Conservation (phyloP, 2,329 filamentous ascomycete genomes). For the Diaporthe sp. region DNA sequence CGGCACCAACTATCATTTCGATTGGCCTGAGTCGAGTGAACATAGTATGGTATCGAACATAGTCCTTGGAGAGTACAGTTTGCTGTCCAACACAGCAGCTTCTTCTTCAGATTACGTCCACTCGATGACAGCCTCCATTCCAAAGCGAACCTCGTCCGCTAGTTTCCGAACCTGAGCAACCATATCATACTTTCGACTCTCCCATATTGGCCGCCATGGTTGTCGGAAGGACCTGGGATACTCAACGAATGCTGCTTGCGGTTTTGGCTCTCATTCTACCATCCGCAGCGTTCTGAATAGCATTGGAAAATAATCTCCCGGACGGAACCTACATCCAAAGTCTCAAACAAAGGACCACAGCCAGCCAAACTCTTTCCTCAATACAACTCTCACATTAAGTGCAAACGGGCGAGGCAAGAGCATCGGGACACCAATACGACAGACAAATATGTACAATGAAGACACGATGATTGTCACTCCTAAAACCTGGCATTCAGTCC, state of each 20-base stretch:
- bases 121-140: neutral
- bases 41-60: too few species aligned
- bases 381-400: slow-evolving; percentile 20
- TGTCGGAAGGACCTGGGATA: neutral
- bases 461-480: neutral
- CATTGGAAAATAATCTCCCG: neutral
- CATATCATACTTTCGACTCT: neutral
- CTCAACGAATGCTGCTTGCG: neutral
- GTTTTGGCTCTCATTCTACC: neutral
- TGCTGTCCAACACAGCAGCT: too few species aligned
- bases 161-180: neutral
- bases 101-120: too few species aligned
- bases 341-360: neutral
- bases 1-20: neutral
- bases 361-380: neutral
- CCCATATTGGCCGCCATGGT: neutral
- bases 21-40: neutral
- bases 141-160: neutral
- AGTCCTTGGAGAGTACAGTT: too few species aligned
- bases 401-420: neutral
- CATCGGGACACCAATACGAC: neutral
- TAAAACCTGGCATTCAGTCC: neutral
- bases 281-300: too few species aligned
- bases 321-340: neutral
- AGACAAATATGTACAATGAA: neutral